phyloP scores from a whole-genome alignment of 805 yeast species.

The Candida ficus region DNA sequence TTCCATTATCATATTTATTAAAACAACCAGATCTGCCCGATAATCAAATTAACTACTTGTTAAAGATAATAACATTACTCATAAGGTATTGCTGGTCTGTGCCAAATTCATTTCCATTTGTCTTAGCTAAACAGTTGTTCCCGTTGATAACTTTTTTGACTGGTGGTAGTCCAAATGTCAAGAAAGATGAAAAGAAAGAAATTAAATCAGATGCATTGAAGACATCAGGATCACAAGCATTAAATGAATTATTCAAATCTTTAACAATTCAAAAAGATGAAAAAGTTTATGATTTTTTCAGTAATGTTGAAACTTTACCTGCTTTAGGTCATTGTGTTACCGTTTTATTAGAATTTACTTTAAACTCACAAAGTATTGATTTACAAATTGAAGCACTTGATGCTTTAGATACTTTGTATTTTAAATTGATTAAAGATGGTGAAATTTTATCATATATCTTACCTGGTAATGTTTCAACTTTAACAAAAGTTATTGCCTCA shows the following conservation, averaged over 20 bases:
- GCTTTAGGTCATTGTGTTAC: slow-evolving; percentile 44
- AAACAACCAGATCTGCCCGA: slow-evolving; percentile 43
- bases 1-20: slow-evolving; percentile 52
- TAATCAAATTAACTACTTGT: slow-evolving; percentile 38
- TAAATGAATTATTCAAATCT: slow-evolving; percentile 28
- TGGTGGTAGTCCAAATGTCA: slow-evolving; percentile 39
- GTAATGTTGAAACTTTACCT: slow-evolving; percentile 33
- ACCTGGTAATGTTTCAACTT: slow-evolving; percentile 46
- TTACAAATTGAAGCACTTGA: slow-evolving; percentile 30
- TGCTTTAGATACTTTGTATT: slow-evolving; percentile 31
- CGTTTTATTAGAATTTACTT: slow-evolving; percentile 33
- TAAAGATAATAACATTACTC: slow-evolving; percentile 41
- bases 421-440: slow-evolving; percentile 36
- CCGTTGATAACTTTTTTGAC: slow-evolving; percentile 42
- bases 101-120: slow-evolving; percentile 30
- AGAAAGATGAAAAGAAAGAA: slow-evolving; percentile 18
- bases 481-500: slow-evolving; percentile 33
- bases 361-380: slow-evolving; percentile 23
- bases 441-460: slow-evolving; percentile 43
- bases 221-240: slow-evolving; percentile 30
- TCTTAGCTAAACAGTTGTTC: slow-evolving; percentile 39
- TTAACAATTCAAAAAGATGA: slow-evolving; percentile 20
- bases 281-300: slow-evolving; percentile 23
- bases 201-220: slow-evolving; percentile 33
- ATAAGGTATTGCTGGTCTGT: slow-evolving; percentile 43